Conservation (phyloP, 2,329 filamentous ascomycete genomes). For the Aspergillus spinulosporus region DNA sequence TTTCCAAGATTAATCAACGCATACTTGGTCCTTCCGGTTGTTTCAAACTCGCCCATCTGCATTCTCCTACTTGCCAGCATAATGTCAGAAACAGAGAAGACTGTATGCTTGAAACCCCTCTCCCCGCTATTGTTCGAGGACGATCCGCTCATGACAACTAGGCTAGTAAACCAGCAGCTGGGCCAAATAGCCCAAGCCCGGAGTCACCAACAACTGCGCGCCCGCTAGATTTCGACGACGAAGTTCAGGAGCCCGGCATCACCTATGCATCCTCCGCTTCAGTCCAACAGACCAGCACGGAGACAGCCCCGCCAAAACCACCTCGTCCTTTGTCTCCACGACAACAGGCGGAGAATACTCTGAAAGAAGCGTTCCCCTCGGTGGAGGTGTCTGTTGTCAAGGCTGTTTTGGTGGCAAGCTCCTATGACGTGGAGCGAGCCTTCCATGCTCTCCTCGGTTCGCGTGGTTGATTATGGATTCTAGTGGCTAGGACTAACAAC, state of each 20-base stretch:
- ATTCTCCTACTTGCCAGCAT: conserved; percentile 1
- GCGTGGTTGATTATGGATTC: conserved; percentile 24
- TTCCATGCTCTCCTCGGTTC: conserved; percentile 90
- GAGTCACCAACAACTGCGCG: conserved; percentile 59
- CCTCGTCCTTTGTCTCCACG: conserved; percentile 78
- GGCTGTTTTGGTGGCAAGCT: conserved; percentile 82
- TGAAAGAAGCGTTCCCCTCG: conserved; percentile 89
- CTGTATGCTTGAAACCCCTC: conserved; percentile 27
- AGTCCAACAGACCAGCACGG: conserved; percentile 31
- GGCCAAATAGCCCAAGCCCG: conserved; percentile 39
- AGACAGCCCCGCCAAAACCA: conserved; percentile 70
- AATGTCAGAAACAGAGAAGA: conserved; percentile 43
- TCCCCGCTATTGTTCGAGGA: conserved; percentile 2
- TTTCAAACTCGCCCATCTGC: conserved; percentile 11
- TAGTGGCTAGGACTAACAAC: conserved; percentile 2
- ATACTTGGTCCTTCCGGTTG: conserved; percentile 13
- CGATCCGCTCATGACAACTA: conserved; percentile 24
- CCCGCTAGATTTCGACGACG: conserved; percentile 59
- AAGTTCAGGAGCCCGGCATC: conserved; percentile 48
- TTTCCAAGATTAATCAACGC: not conserved
- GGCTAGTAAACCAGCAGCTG: conserved; percentile 36
- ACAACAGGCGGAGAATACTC: conserved; percentile 80
- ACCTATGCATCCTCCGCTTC: conserved; percentile 22
- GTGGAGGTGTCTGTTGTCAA: conserved; percentile 80
- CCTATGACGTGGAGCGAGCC: conserved; percentile 83